Percentiles rank a stretch among this genome's conserved stretches.
Evolutionary conservation across 306 rosid species (phyloP).

Genomic region (Glycyrrhiza uralensis): DNA sequence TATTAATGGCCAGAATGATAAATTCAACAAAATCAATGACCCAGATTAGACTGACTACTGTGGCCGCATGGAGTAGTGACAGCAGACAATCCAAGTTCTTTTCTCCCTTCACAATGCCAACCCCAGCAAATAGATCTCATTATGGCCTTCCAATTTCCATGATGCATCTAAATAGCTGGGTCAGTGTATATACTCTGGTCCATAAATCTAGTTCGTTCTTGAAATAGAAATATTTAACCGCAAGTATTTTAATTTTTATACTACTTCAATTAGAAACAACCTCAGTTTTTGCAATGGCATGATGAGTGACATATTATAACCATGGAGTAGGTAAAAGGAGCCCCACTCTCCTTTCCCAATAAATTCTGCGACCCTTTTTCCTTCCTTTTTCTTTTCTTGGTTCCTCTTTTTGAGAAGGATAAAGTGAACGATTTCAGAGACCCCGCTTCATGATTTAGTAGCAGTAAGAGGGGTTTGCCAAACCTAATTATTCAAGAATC

Average conservation of each 20-base stretch:
- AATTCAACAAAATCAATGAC: too few species aligned
- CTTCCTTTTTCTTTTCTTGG: slow-evolving; percentile 10
- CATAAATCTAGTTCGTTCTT: not conserved
- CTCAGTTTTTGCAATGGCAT: slow-evolving; percentile 6
- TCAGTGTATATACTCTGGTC: not conserved
- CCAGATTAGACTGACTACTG: too few species aligned
- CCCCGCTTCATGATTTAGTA: slow-evolving; percentile 29
- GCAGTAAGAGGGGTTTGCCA: slow-evolving; percentile 15
- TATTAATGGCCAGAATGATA: too few species aligned
- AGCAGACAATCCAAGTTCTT: too few species aligned
- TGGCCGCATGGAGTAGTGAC: too few species aligned
- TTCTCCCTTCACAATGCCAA: not conserved
- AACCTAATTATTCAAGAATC: slow-evolving; percentile 29
- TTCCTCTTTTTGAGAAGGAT: slow-evolving; percentile 30
- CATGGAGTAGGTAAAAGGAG: not conserved
- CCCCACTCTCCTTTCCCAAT: slow-evolving; percentile 24
- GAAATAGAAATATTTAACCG: not conserved
- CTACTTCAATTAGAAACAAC: not conserved
- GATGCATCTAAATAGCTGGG: not conserved
- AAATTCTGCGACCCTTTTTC: not conserved
- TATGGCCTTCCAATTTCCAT: too few species aligned
- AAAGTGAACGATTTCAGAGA: slow-evolving; percentile 30
- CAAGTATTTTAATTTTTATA: not conserved
- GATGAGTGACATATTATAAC: not conserved
- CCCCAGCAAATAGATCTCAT: too few species aligned